Base-by-base conservation (phyloP, 2,329 filamentous ascomycete species). In the Epichloe bromicola region DNA sequence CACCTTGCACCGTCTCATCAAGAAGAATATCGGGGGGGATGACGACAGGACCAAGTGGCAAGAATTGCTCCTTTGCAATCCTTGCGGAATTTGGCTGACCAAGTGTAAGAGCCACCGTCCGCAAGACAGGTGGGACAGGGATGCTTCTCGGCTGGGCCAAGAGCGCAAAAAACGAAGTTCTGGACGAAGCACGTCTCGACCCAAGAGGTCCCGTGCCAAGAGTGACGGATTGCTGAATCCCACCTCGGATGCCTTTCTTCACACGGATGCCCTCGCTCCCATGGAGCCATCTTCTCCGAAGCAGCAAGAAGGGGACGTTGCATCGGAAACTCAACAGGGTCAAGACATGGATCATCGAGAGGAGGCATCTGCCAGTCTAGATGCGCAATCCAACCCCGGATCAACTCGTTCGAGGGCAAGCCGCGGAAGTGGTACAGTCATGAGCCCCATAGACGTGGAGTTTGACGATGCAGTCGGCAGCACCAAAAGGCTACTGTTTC, bases 51-150 rank as follows among this genome's bases (percentile, higher is more conserved):
- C 76, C 40, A 61, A 67, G 4, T 96, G 86, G 74, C 78, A 76
- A 43, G 79, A 87, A 59, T 77, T 87, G 51, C 75, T 86, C 30
- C 77, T 97, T 38, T 98, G 93, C 74, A 98, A 98, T 65, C 89
- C 91, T 53, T 98, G 93, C 64, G 93, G 93, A 17, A 82, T 98
- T 41, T 98, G 89, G 88, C 83, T 98, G 59, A 82, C 83, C 54
- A 97, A 96, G 62, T 88, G 85, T 67, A 88, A 86, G 61, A 76
- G 72, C 23, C 93, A 95, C 72, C 83, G 93, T 8, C 93, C 93
- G 2, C 74, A 81, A 50, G 82, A 91, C 54, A 82, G 84, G 57
- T 98, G 91, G 91, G 84, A 85, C 57, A 86, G 80, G 56, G 76
- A 76, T 51, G 70, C 74, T 36, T 70, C 73, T 33, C 71, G 75